phyloP scores from a whole-genome alignment of 352 stramenopile species.

The Phytophthora pluvialis region DNA sequence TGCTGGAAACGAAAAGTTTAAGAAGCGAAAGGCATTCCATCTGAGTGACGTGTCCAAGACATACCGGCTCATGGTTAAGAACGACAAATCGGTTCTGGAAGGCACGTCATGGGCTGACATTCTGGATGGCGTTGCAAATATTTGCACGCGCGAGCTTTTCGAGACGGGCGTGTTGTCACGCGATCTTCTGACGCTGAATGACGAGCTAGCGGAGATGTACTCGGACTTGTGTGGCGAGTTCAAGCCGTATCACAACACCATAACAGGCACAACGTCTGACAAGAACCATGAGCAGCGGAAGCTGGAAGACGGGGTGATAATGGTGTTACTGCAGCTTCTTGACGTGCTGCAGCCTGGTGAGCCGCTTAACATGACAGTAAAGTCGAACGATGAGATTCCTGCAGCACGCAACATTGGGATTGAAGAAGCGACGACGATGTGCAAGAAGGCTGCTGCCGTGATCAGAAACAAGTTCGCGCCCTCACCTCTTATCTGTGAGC shows the following conservation, averaged over 20 bases:
- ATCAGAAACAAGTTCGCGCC: slow-evolving; percentile 28
- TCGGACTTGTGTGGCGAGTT: slow-evolving; percentile 21
- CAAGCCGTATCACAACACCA: not conserved
- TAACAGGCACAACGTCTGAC: not conserved
- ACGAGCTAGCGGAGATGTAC: slow-evolving; percentile 42
- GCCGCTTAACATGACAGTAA: not conserved
- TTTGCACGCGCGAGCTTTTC: slow-evolving; percentile 29
- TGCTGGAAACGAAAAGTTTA: slow-evolving; percentile 12
- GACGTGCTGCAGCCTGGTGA: not conserved
- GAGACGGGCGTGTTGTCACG: slow-evolving; percentile 38
- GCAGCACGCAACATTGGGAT: too few species aligned
- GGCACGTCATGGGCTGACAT: slow-evolving; percentile 15
- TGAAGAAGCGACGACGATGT: slow-evolving; percentile 5
- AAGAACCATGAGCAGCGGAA: not conserved
- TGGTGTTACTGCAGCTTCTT: slow-evolving; percentile 1
- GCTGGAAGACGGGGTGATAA: slow-evolving; percentile 7
- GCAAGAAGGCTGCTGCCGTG: slow-evolving; percentile 18
- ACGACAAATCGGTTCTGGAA: slow-evolving; percentile 33
- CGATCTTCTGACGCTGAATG: slow-evolving; percentile 39
- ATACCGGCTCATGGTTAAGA: slow-evolving; percentile 15
- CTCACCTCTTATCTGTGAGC: not conserved
- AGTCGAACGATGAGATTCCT: too few species aligned
- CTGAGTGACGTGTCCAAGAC: slow-evolving; percentile 35
- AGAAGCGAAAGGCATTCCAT: slow-evolving; percentile 29
- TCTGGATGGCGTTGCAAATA: slow-evolving; percentile 14